Evolutionary conservation across 768 basidiomycete species (phyloP).

Genomic region (Boletus tomentosulus): DNA sequence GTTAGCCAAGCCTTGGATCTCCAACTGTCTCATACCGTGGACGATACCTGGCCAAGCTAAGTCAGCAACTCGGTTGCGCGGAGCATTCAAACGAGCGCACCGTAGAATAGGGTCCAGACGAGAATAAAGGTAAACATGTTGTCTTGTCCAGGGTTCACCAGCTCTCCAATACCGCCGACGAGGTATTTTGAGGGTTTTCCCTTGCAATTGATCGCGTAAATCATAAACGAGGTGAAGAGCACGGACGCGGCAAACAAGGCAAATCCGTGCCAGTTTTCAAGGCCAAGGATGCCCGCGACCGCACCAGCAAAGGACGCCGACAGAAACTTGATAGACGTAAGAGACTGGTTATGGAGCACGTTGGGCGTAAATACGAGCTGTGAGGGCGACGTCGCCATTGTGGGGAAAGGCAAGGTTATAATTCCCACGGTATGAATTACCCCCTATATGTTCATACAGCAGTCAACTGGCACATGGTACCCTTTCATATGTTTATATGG

Average conservation of each 20-base stretch:
- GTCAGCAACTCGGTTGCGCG: background rate
- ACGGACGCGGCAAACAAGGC: conserved; percentile 68
- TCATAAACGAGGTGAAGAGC: conserved; percentile 59
- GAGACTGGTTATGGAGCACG: conserved; percentile 55
- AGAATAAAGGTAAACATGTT: conserved; percentile 88
- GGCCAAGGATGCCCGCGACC: conserved; percentile 82
- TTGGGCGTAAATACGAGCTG: conserved; percentile 68
- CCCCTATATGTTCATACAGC: background rate
- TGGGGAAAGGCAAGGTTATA: background rate
- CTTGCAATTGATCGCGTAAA: conserved; percentile 69
- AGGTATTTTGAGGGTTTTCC: conserved; percentile 61
- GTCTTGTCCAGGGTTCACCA: conserved; percentile 85
- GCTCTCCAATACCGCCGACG: conserved; percentile 57
- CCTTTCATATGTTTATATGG: background rate
- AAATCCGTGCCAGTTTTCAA: conserved; percentile 83
- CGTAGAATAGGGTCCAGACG: conserved; percentile 92
- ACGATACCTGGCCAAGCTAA: conserved; percentile 37
- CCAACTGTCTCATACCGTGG: conserved; percentile 36
- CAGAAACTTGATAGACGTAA: conserved; percentile 72
- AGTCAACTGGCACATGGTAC: too few species aligned
- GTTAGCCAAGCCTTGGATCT: background rate
- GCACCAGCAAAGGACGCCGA: conserved; percentile 84
- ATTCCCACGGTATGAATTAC: conserved; percentile 16
- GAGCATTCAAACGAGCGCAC: conserved; percentile 39
- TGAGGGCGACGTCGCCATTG: conserved; percentile 44